Conservation (phyloP, 441 rosid species). For the Euphorbia celastroides region DNA sequence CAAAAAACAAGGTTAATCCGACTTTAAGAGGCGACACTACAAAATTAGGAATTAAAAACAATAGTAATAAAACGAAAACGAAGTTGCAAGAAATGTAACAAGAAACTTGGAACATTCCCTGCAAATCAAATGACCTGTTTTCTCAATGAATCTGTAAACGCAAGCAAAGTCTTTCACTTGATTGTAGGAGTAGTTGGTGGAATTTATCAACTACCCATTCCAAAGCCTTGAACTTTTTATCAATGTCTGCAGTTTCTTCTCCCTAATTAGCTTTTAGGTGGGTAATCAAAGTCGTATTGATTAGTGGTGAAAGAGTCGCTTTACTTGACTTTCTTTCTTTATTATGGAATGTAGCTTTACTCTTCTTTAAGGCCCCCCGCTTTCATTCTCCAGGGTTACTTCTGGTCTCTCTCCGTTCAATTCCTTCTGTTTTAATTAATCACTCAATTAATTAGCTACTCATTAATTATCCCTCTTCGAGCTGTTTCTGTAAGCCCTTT, state of each 20-base stretch:
- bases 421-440: neutral
- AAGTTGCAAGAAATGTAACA: constrained; percentile 24
- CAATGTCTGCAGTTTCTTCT: neutral
- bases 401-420: neutral
- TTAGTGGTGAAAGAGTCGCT: constrained; percentile 7
- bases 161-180: constrained; percentile 27
- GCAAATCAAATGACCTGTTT: neutral
- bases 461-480: neutral
- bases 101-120: constrained; percentile 29
- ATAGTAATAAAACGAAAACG: neutral
- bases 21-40: too few relatives aligned
- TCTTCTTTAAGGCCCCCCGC: constrained; percentile 25
- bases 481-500: too few relatives aligned
- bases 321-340: constrained; percentile 18
- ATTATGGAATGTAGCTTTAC: constrained; percentile 30
- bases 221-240: too few relatives aligned
- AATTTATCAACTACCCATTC: constrained; percentile 12
- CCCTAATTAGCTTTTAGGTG: constrained; percentile 12
- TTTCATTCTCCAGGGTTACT: constrained; percentile 17
- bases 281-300: constrained; percentile 17
- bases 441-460: constrained; percentile 8
- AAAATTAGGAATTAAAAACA: too few relatives aligned
- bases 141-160: constrained; percentile 30
- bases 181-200: neutral
- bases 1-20: too few relatives aligned